Conservation (phyloP, 331 rosid genomes). For the Cydonia oblonga region DNA sequence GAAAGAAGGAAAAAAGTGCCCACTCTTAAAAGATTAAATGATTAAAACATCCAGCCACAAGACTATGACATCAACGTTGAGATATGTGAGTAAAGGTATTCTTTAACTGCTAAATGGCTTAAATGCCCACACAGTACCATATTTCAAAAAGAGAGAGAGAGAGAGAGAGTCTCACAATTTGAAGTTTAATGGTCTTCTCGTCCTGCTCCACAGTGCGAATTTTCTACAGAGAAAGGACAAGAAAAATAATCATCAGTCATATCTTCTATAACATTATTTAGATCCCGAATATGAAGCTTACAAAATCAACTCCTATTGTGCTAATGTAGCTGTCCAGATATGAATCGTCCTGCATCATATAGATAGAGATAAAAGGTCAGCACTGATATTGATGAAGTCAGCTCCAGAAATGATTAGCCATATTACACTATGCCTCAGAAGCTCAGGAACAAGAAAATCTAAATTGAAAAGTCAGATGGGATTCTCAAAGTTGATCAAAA, state of each 20-base stretch:
- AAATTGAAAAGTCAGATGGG: background rate
- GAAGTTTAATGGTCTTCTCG: conserved; percentile 44
- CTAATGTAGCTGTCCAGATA: conserved; percentile 49
- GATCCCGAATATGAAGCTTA: conserved; percentile 8
- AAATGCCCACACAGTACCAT: background rate
- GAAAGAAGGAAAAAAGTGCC: background rate
- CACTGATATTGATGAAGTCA: background rate
- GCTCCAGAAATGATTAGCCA: background rate
- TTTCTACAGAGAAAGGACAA: conserved; percentile 21
- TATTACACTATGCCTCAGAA: background rate
- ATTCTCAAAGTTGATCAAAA: background rate
- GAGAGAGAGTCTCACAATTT: conserved; percentile 25
- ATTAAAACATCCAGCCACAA: background rate
- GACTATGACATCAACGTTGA: background rate
- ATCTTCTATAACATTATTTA: background rate
- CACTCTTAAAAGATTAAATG: background rate
- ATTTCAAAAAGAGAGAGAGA: background rate
- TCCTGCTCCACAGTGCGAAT: conserved; percentile 52
- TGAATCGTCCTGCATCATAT: conserved; percentile 35
- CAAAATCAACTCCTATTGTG: conserved; percentile 51
- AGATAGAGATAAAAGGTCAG: background rate
- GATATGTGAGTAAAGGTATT: background rate
- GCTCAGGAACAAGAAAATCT: background rate
- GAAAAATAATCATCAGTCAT: background rate
- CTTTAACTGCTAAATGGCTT: background rate